Evolutionary conservation across 306 rosid species (phyloP).

Genomic region (Datisca glomerata): DNA sequence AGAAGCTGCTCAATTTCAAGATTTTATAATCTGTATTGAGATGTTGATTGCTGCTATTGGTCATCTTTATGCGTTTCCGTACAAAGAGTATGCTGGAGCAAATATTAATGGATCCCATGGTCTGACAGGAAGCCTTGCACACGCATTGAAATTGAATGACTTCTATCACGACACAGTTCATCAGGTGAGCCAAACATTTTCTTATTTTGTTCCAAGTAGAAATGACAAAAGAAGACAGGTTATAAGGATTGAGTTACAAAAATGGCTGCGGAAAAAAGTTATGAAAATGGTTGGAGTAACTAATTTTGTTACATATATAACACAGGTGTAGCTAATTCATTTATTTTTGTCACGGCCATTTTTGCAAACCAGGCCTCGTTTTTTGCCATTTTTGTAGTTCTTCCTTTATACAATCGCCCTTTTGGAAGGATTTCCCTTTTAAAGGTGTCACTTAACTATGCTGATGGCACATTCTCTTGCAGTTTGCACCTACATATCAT

Average conservation of each 20-base stretch:
- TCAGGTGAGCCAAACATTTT: constrained; percentile 47
- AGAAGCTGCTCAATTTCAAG: constrained; percentile 82
- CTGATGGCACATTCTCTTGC: constrained; percentile 14
- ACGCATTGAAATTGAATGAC: constrained; percentile 82
- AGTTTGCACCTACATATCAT: constrained; percentile 98
- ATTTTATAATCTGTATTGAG: constrained; percentile 90
- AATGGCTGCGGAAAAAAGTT: too few species aligned
- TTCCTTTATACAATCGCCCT: too few species aligned
- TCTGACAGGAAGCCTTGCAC: constrained; percentile 82
- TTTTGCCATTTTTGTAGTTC: too few species aligned
- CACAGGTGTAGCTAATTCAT: too few species aligned
- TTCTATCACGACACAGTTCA: constrained; percentile 95
- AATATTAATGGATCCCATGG: constrained; percentile 67
- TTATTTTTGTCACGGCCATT: too few species aligned
- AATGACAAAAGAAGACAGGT: too few species aligned
- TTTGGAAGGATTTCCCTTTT: neutral
- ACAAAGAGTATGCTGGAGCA: constrained; percentile 99
- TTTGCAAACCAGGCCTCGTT: too few species aligned
- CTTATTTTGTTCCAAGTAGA: too few species aligned
- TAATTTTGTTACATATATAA: too few species aligned
- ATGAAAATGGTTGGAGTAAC: too few species aligned
- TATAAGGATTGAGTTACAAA: too few species aligned
- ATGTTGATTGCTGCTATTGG: constrained; percentile 95
- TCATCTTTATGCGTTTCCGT: constrained; percentile 94
- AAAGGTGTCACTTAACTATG: neutral